A percentile compares a stretch with the other conserved stretches of the same genome.
Conservation (phyloP, 139 green algal genomes). For the Desmodesmus armatus region DNA sequence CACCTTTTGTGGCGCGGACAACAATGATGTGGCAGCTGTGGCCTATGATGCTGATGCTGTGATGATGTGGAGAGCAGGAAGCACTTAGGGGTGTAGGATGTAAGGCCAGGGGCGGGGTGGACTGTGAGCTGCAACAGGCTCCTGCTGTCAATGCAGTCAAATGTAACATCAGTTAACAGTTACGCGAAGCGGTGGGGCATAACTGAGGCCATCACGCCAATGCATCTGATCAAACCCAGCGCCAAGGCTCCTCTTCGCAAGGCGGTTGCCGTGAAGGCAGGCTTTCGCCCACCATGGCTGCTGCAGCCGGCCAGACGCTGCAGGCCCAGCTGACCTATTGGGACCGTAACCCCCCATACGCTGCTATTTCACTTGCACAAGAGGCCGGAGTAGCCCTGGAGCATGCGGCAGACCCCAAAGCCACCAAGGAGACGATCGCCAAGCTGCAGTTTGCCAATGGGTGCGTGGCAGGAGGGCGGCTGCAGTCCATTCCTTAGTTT, state of each 20-base stretch:
- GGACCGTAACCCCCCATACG: conserved; percentile 66
- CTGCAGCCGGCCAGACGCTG: not conserved
- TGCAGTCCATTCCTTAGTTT: too few species aligned
- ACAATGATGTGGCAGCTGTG: conserved; percentile 55
- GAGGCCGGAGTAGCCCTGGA: conserved; percentile 60
- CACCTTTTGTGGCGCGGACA: conserved; percentile 54
- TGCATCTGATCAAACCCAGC: too few species aligned
- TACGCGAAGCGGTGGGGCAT: too few species aligned
- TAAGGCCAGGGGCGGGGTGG: too few species aligned
- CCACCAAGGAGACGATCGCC: conserved; percentile 67
- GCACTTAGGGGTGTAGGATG: too few species aligned
- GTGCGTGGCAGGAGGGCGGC: too few species aligned
- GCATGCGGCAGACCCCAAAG: conserved; percentile 65
- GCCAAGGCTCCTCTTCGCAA: too few species aligned
- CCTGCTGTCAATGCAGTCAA: too few species aligned
- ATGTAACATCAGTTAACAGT: too few species aligned
- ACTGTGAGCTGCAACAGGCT: too few species aligned
- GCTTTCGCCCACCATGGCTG: conserved; percentile 34
- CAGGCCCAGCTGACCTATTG: conserved; percentile 57
- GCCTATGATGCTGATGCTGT: conserved; percentile 60
- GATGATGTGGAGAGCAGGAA: conserved; percentile 52
- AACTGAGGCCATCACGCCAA: too few species aligned
- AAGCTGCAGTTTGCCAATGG: conserved; percentile 64
- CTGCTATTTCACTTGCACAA: conserved; percentile 58
- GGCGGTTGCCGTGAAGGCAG: too few species aligned